Conservation (phyloP, 106 monocot species). For the Posidonia australis region DNA sequence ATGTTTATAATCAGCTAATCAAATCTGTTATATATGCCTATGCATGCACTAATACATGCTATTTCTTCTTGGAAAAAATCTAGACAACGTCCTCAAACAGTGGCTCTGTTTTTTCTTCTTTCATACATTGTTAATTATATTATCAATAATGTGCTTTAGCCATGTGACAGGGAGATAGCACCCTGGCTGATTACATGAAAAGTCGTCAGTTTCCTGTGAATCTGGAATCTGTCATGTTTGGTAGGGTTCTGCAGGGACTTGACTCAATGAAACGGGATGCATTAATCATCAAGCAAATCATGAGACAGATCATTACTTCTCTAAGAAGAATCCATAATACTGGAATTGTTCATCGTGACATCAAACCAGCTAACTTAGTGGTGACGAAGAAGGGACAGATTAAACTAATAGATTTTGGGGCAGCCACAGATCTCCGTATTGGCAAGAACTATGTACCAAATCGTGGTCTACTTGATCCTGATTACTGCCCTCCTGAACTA, state of each 20-base stretch:
- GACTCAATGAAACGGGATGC: constrained; percentile 59
- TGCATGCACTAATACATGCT: too few relatives aligned
- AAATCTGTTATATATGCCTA: too few relatives aligned
- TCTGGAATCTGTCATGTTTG: constrained; percentile 72
- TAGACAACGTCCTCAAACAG: too few relatives aligned
- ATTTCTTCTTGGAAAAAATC: too few relatives aligned
- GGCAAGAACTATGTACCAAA: constrained; percentile 89
- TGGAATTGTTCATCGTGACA: constrained; percentile 92
- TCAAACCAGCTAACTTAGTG: constrained; percentile 83
- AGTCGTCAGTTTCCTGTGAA: constrained; percentile 65
- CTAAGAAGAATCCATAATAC: constrained; percentile 70
- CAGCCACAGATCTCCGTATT: constrained; percentile 87
- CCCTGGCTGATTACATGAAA: constrained; percentile 62
- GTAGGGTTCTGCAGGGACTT: constrained; percentile 54
- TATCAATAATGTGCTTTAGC: not conserved
- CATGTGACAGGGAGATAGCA: constrained; percentile 57
- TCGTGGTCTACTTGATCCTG: constrained; percentile 68
- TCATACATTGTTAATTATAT: not conserved
- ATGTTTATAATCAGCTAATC: too few relatives aligned
- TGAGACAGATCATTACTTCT: constrained; percentile 86
- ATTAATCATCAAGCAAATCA: constrained; percentile 78
- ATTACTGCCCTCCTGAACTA: constrained; percentile 76
- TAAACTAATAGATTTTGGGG: constrained; percentile 94
- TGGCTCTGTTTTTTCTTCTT: not conserved
- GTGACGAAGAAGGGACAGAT: constrained; percentile 77